A percentile compares a stretch with the other conserved stretches of the same genome.
phyloP scores from a whole-genome alignment of 768 basidiomycete species.

The Boletus barrowsii region DNA sequence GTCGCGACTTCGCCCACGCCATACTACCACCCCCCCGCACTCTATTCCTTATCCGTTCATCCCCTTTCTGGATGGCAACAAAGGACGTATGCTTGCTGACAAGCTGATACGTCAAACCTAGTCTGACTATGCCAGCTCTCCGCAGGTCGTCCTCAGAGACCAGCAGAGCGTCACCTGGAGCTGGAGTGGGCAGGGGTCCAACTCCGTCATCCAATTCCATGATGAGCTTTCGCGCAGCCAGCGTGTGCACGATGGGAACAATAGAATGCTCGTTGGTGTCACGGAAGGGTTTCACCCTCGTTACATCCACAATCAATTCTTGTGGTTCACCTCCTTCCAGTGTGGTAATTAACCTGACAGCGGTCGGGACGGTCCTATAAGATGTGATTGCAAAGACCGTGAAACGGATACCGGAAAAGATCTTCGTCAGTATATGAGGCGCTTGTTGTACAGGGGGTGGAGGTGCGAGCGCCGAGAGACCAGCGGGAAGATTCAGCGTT shows the following conservation, averaged over 20 bases:
- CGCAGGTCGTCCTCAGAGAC: slow-evolving; percentile 34
- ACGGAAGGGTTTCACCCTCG: slow-evolving; percentile 25
- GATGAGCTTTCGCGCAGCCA: slow-evolving; percentile 55
- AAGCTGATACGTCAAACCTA: slow-evolving; percentile 52
- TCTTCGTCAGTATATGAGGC: slow-evolving; percentile 27
- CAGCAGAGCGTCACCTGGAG: slow-evolving; percentile 22
- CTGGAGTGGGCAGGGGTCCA: slow-evolving; percentile 33
- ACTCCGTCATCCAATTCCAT: slow-evolving; percentile 43
- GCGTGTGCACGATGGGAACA: slow-evolving; percentile 45
- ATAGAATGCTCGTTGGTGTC: slow-evolving; percentile 7
- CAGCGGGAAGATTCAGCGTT: slow-evolving; percentile 13
- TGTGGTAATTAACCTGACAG: slow-evolving; percentile 28
- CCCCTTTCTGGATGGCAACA: slow-evolving; percentile 46
- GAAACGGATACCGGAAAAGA: slow-evolving; percentile 36
- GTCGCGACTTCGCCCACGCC: slow-evolving; percentile 19
- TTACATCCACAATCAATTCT: slow-evolving; percentile 21
- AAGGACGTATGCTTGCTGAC: slow-evolving; percentile 55
- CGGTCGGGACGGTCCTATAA: slow-evolving; percentile 19
- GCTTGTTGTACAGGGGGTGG: slow-evolving; percentile 34
- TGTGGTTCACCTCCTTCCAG: slow-evolving; percentile 23
- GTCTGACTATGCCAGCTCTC: slow-evolving; percentile 45
- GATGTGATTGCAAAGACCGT: slow-evolving; percentile 34
- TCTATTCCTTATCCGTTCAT: slow-evolving; percentile 12
- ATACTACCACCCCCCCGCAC: neutral
- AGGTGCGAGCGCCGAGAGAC: slow-evolving; percentile 30